phyloP scores from a whole-genome alignment of 768 basidiomycete genomes.

The Tricholoma hemisulphureum region DNA sequence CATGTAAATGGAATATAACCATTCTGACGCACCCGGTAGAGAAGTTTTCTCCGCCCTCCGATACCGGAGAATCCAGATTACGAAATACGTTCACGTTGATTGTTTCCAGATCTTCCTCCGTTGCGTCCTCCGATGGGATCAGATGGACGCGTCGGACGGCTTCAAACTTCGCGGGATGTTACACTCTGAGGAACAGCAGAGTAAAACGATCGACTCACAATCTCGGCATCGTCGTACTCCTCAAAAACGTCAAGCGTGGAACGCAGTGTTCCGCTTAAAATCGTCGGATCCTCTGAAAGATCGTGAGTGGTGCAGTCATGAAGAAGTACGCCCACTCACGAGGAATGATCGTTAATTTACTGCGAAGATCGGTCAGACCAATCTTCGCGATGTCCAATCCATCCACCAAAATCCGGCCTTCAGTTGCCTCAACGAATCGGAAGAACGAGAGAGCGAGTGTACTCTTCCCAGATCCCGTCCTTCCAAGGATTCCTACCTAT shows the following conservation, averaged over 20 bases:
- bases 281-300: constrained; percentile 78
- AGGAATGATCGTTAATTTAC: constrained; percentile 65
- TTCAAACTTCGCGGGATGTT: constrained; percentile 56
- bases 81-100: constrained; percentile 78
- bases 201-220: constrained; percentile 44
- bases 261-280: constrained; percentile 78
- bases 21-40: constrained; percentile 61
- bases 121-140: constrained; percentile 56
- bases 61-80: constrained; percentile 68
- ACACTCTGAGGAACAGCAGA: background rate
- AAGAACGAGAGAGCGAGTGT: constrained; percentile 78
- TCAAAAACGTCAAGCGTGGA: constrained; percentile 83
- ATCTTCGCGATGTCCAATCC: constrained; percentile 76
- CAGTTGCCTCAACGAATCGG: constrained; percentile 83
- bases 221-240: constrained; percentile 81
- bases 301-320: background rate
- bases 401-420: constrained; percentile 74
- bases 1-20: background rate
- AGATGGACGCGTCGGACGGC: constrained; percentile 82
- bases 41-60: constrained; percentile 89
- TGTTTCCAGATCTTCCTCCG: constrained; percentile 43
- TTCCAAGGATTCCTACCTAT: constrained; percentile 68
- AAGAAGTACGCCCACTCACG: constrained; percentile 40
- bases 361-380: constrained; percentile 80
- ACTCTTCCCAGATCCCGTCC: constrained; percentile 77